Percentiles rank a stretch among this genome's conserved stretches.
Evolutionary conservation across 148 eudicot species (phyloP).

Genomic region (Rheum nobile): DNA sequence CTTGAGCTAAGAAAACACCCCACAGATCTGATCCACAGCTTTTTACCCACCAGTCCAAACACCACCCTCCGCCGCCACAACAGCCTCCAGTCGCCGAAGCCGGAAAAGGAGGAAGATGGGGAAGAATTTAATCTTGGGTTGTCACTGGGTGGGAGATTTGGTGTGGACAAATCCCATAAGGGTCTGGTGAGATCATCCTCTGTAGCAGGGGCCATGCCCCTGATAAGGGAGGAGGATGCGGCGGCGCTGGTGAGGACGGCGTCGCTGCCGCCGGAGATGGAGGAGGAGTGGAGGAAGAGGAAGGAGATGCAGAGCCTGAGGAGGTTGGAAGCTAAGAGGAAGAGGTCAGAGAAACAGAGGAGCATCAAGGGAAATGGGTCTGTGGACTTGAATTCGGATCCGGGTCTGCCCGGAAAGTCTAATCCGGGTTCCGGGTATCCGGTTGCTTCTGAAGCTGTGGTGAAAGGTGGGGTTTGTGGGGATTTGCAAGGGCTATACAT

Average conservation of each 20-base stretch:
- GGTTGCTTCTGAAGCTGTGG: not conserved
- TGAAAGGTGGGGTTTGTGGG: constrained; percentile 10
- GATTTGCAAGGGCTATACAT: constrained; percentile 7
- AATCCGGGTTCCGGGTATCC: not conserved
- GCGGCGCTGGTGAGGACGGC: constrained; percentile 28
- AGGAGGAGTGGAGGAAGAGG: constrained; percentile 41
- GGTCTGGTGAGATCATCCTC: constrained; percentile 59
- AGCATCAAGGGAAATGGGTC: constrained; percentile 21
- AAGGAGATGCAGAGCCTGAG: constrained; percentile 35
- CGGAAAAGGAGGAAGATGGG: not conserved
- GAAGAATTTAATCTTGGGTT: not conserved
- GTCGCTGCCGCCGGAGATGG: constrained; percentile 36
- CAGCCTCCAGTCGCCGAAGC: not conserved
- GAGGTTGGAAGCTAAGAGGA: constrained; percentile 41
- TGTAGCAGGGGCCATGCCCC: constrained; percentile 40
- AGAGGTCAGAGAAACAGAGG: constrained; percentile 36
- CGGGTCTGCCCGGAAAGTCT: constrained; percentile 17
- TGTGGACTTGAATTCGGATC: constrained; percentile 9
- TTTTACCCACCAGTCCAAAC: not conserved
- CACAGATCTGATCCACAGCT: not conserved
- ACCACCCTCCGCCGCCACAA: constrained; percentile 1
- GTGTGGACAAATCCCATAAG: constrained; percentile 2
- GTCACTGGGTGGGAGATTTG: not conserved
- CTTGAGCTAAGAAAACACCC: not conserved
- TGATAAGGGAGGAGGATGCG: constrained; percentile 34